These are phyloP conservation scores for Penicillium vulpinum DNA, from an alignment of 2,329 filamentous ascomycete genomes.

Conservation along the genomic window DNA sequence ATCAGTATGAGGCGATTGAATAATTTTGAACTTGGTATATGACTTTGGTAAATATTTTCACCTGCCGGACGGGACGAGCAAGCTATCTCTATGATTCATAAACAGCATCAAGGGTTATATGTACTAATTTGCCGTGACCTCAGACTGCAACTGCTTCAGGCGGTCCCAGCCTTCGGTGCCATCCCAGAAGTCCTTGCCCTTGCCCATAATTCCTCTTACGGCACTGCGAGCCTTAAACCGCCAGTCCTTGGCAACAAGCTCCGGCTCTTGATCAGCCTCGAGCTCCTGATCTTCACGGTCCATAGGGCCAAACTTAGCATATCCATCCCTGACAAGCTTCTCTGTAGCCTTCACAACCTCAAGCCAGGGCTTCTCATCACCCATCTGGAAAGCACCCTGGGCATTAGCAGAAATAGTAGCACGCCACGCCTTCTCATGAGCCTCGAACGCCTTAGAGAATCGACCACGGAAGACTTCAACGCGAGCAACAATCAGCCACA, in stretches of 20 bases:
- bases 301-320: slow-evolving; percentile 73
- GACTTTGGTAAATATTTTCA: slow-evolving; percentile 2
- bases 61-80: neutral
- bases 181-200: slow-evolving; percentile 81
- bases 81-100: slow-evolving; percentile 4
- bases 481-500: slow-evolving; percentile 74
- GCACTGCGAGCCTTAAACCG: slow-evolving; percentile 84
- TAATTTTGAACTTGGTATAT: slow-evolving; percentile 3
- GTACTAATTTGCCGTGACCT: slow-evolving; percentile 35
- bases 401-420: slow-evolving; percentile 55
- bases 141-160: slow-evolving; percentile 41
- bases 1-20: neutral
- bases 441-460: slow-evolving; percentile 71
- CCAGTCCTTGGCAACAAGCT: slow-evolving; percentile 76
- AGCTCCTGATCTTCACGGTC: slow-evolving; percentile 57
- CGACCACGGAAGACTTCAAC: slow-evolving; percentile 73
- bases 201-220: slow-evolving; percentile 77
- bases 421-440: slow-evolving; percentile 88
- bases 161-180: slow-evolving; percentile 53
- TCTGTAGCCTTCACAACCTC: slow-evolving; percentile 75
- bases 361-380: slow-evolving; percentile 66
- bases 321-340: slow-evolving; percentile 70
- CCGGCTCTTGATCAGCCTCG: slow-evolving; percentile 47
- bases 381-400: slow-evolving; percentile 50
- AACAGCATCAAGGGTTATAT: slow-evolving; percentile 9